These are phyloP conservation scores for Vinca minor DNA, from an alignment of 257 asterid genomes.

Conservation along the genomic window DNA sequence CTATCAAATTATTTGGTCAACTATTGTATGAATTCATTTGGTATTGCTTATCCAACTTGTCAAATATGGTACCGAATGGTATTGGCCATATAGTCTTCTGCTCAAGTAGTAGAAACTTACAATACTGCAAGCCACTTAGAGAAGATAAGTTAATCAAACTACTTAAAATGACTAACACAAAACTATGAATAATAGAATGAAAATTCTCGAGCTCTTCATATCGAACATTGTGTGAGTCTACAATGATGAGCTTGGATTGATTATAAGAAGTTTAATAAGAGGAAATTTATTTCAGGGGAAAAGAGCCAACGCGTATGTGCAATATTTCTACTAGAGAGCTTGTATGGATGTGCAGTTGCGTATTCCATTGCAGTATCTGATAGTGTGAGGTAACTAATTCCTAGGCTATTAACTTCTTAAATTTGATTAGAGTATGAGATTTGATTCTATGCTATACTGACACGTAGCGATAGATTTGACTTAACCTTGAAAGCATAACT, in stretches of 20 bases:
- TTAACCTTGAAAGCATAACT: background rate
- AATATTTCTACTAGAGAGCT: slow-evolving; percentile 28
- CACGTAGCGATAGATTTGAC: background rate
- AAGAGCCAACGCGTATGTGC: slow-evolving; percentile 28
- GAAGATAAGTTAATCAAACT: background rate
- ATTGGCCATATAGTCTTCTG: too few relatives aligned
- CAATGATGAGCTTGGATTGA: background rate
- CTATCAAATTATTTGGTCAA: background rate
- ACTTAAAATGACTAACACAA: background rate
- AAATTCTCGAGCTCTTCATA: background rate
- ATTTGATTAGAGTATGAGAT: background rate
- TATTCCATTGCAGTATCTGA: slow-evolving; percentile 35
- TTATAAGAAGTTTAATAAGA: background rate
- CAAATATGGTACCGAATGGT: background rate
- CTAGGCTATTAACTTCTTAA: background rate
- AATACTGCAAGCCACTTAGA: background rate
- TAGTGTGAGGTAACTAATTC: slow-evolving; percentile 15
- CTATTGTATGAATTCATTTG: background rate
- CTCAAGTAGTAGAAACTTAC: background rate
- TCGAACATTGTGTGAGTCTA: background rate
- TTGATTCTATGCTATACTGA: background rate
- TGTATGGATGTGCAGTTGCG: slow-evolving; percentile 35
- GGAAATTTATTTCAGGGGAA: slow-evolving; percentile 22
- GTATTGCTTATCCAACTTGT: background rate
- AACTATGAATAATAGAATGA: background rate